phyloP scores from a whole-genome alignment of 768 basidiomycete genomes.

The Hysterangium stoloniferum region DNA sequence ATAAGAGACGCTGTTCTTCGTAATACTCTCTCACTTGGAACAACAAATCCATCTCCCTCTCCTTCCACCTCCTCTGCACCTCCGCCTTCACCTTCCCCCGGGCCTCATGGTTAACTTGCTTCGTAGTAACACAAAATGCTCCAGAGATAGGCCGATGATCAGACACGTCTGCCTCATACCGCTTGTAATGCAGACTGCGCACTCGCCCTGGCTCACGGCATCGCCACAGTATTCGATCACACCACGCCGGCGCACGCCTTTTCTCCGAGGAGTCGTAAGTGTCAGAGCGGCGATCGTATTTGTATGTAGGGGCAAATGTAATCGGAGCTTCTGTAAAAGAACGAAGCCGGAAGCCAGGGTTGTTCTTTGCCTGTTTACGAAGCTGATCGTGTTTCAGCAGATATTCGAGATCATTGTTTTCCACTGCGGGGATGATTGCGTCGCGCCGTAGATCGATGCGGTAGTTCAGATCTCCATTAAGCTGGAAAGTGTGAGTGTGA shows the following conservation, averaged over 20 bases:
- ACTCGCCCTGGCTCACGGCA: conserved; percentile 50
- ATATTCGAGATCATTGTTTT: conserved; percentile 52
- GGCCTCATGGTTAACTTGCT: conserved; percentile 54
- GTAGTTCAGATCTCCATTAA: conserved; percentile 95
- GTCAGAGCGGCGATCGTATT: conserved; percentile 75
- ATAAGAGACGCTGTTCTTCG: conserved; percentile 4
- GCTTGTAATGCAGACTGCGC: conserved; percentile 56
- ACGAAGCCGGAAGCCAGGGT: conserved; percentile 82
- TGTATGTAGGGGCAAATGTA: conserved; percentile 86
- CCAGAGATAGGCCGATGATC: conserved; percentile 89
- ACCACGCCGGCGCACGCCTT: conserved; percentile 88
- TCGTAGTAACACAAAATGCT: conserved; percentile 66
- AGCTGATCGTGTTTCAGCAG: conserved; percentile 83
- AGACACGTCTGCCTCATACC: conserved; percentile 83
- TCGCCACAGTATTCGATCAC: conserved; percentile 86
- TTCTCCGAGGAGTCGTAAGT: conserved; percentile 89
- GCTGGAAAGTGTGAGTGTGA: conserved; percentile 28
- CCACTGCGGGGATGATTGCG: conserved; percentile 61
- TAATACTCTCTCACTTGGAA: conserved; percentile 9
- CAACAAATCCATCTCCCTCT: conserved; percentile 21
- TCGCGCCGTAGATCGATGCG: conserved; percentile 93
- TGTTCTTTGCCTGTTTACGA: conserved; percentile 77
- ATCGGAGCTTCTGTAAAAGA: conserved; percentile 77
- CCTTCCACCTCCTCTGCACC: conserved; percentile 38
- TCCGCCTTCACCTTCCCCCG: conserved; percentile 49